A percentile compares a stretch with the other conserved stretches of the same genome.
These are phyloP conservation scores for Zasmidium cellare DNA, from an alignment of 2,329 filamentous ascomycete species.

Conservation along the genomic window DNA sequence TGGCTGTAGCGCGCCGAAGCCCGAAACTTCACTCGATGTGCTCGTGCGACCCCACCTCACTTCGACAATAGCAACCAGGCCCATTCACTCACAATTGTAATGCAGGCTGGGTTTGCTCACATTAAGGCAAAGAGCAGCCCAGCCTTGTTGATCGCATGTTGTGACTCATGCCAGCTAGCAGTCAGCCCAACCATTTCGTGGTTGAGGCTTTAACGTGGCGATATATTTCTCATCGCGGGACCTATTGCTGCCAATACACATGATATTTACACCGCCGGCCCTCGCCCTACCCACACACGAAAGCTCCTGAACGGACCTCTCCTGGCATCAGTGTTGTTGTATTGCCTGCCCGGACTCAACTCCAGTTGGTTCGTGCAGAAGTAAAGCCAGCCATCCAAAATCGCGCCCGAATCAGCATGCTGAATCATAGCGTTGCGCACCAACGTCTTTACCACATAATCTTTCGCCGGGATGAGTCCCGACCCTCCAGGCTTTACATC, in stretches of 20 bases:
- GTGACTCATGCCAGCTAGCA: no score
- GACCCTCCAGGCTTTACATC: conserved; percentile 34
- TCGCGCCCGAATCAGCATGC: conserved; percentile 44
- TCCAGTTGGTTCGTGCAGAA: conserved; percentile 46
- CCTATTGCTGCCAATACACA: no score
- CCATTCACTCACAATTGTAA: background rate
- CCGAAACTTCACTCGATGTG: background rate
- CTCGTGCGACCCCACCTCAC: background rate
- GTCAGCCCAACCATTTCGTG: no score
- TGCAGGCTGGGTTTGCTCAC: no score
- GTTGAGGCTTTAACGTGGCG: no score
- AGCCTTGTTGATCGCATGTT: no score
- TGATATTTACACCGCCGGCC: conserved; percentile 36
- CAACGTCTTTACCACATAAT: conserved; percentile 44
- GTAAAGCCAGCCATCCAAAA: conserved; percentile 44
- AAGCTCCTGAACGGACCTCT: conserved; percentile 40
- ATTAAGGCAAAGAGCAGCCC: no score
- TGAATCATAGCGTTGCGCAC: conserved; percentile 44
- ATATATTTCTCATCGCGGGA: no score
- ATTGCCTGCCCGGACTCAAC: conserved; percentile 38
- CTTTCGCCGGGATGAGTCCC: conserved; percentile 35
- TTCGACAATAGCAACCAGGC: background rate
- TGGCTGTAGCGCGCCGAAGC: background rate
- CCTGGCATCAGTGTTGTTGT: conserved; percentile 40
- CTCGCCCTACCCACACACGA: conserved; percentile 37